Base-by-base conservation (phyloP, 176 grass and related monocot species). In the Cenchrus fungigraminus region DNA sequence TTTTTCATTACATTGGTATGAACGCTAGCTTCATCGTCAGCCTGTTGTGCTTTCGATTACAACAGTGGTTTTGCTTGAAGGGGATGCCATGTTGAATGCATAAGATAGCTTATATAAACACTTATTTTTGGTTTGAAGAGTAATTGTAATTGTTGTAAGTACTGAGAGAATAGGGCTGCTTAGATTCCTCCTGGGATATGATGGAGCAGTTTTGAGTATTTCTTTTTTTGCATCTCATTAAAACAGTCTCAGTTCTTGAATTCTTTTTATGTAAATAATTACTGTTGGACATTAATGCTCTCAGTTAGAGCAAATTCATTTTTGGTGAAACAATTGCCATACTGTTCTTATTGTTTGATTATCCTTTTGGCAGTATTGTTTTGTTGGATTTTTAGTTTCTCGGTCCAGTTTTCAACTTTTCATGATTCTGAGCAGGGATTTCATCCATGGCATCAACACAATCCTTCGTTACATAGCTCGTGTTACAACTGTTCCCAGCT, bases 371-470 rank as follows among this genome's bases (percentile, higher is more conserved):
- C 78, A 32, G 20, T 70, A 40, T 83, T 74, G 79, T 12, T 49
- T 34, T 78, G 46, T 40, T 45, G 13, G 29, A 1, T n/a, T 68
- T 68, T 25, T 74, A n/a, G 55, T 50, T 82, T 77, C 73, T 84
- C 20, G 69, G 5, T 42, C 4, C 78, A 16, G 63, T 71, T 84
- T 14, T 59, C 57, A 66, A 16, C 57, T 71, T 84, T 14, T 59
- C 57, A 66, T 89, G 31, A 51, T 59, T 83, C 12, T 73, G n/a
- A 82, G 44, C 89, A 98, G 96, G 71, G 80, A 88, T 58, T 81
- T 54, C 75, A 85, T 98, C 73, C 91, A 95, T 80, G 89, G 96
- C 11, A 68, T 80, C 50, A 94, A 92, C 74, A 87, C 89, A 44
- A 89, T 98, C 69, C 83, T 98, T 47, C 81, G 80, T 2, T 94